Evolutionary conservation across 78 protist genomes (phyloP).

Genomic region (Dictyostelium purpureum): DNA sequence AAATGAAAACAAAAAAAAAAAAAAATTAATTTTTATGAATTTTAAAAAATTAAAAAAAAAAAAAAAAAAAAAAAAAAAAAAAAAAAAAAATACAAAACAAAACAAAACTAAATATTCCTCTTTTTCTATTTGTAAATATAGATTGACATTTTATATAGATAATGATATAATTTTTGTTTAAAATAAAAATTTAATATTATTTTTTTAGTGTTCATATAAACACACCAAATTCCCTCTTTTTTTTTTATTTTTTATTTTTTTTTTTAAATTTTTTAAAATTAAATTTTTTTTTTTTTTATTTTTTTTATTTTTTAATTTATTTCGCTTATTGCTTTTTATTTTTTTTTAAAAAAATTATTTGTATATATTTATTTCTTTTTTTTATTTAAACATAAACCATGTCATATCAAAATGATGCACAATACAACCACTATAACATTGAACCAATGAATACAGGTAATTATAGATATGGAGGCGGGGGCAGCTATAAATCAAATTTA

Average conservation of each 20-base stretch:
- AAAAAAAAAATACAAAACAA: too few species aligned
- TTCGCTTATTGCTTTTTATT: neutral
- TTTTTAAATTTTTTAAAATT: neutral
- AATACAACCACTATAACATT: neutral
- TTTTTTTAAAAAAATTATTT: neutral
- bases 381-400: neutral
- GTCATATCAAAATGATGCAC: slow-evolving; percentile 16
- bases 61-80: too few species aligned
- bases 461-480: neutral
- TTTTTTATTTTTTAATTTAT: neutral
- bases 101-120: too few species aligned
- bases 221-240: neutral
- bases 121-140: too few species aligned
- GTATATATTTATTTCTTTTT: too few species aligned
- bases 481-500: too few species aligned
- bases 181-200: too few species aligned
- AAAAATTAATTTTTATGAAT: neutral
- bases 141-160: too few species aligned
- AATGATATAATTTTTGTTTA: too few species aligned
- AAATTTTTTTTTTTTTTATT: neutral
- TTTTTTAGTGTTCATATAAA: too few species aligned
- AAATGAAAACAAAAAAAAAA: neutral
- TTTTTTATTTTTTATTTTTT: neutral
- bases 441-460: neutral
- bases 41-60: neutral